Percentiles rank a stretch among this genome's conserved stretches.
phyloP scores from a whole-genome alignment of 495 filamentous ascomycete species.

The Talaromyces wortmannii region DNA sequence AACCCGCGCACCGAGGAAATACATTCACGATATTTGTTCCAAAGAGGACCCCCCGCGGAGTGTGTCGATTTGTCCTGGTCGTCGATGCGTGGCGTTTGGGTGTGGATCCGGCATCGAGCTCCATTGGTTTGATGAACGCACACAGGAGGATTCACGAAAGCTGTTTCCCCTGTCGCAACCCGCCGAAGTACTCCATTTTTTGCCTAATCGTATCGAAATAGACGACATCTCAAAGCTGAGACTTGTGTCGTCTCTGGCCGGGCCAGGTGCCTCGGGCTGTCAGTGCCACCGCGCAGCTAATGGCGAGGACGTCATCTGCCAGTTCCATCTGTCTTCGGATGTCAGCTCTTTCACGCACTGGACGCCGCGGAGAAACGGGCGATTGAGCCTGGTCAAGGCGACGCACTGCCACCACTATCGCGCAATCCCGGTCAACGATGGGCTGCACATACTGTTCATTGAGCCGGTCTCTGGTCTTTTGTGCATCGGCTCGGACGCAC shows the following conservation, averaged over 20 bases:
- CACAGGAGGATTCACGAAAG: slow-evolving; percentile 48
- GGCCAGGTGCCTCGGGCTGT: slow-evolving; percentile 32
- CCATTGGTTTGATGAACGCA: slow-evolving; percentile 63
- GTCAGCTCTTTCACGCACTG: slow-evolving; percentile 20
- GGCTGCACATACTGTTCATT: slow-evolving; percentile 62
- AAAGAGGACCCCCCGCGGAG: slow-evolving; percentile 59
- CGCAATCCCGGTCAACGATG: slow-evolving; percentile 64
- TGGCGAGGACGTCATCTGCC: slow-evolving; percentile 18
- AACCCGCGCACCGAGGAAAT: slow-evolving; percentile 10
- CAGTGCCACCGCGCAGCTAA: slow-evolving; percentile 21
- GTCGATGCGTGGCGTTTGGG: slow-evolving; percentile 65
- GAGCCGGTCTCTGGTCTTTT: slow-evolving; percentile 53
- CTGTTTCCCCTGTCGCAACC: slow-evolving; percentile 63
- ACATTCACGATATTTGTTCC: slow-evolving; percentile 55
- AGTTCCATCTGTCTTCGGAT: slow-evolving; percentile 22
- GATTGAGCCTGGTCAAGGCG: slow-evolving; percentile 26
- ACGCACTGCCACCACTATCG: slow-evolving; percentile 57
- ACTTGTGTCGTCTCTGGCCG: slow-evolving; percentile 60
- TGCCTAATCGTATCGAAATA: slow-evolving; percentile 44
- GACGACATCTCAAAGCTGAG: slow-evolving; percentile 53
- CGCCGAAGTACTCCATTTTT: slow-evolving; percentile 60
- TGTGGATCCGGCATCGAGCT: slow-evolving; percentile 62
- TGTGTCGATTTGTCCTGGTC: slow-evolving; percentile 62
- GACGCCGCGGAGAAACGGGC: slow-evolving; percentile 14
- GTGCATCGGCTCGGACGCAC: slow-evolving; percentile 62